These are phyloP conservation scores for Hamigera avellanea DNA, from an alignment of 495 filamentous ascomycete genomes.

Conservation along the genomic window DNA sequence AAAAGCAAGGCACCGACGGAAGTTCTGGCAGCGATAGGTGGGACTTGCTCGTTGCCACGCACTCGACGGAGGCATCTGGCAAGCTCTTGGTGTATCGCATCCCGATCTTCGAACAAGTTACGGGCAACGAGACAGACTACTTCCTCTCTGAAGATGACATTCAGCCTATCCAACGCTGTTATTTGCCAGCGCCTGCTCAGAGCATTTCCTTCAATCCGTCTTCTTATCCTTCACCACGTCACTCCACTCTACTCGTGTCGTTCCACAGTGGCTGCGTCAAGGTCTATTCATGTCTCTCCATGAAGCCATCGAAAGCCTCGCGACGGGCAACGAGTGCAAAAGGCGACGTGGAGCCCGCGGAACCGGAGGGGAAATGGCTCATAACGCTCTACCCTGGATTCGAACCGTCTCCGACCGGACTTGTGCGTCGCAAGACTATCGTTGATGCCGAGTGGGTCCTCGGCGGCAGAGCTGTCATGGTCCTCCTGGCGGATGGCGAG, in stretches of 20 bases:
- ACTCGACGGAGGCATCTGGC: constrained; percentile 57
- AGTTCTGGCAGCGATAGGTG: constrained; percentile 18
- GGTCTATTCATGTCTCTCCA: constrained; percentile 43
- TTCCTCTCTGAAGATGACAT: constrained; percentile 29
- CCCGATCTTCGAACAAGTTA: constrained; percentile 23
- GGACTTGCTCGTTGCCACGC: constrained; percentile 47
- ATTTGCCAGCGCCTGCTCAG: constrained; percentile 52
- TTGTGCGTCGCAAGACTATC: constrained; percentile 55
- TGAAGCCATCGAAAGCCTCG: constrained; percentile 13
- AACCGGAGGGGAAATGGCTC: constrained; percentile 45
- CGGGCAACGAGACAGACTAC: constrained; percentile 12
- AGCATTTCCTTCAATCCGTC: constrained; percentile 66
- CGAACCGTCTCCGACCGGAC: constrained; percentile 25
- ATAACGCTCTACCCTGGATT: constrained; percentile 62
- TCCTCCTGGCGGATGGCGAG: constrained; percentile 71
- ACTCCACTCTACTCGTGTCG: constrained; percentile 53
- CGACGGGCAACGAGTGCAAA: constrained; percentile 16
- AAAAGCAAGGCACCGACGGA: neutral
- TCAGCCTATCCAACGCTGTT: constrained; percentile 50
- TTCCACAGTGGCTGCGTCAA: constrained; percentile 58
- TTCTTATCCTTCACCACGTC: constrained; percentile 41
- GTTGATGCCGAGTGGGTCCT: constrained; percentile 76
- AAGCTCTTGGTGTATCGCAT: constrained; percentile 45
- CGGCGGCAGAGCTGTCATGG: constrained; percentile 65
- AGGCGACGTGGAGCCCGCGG: constrained; percentile 20